A percentile compares a stretch with the other conserved stretches of the same genome.
These are phyloP conservation scores for Spiromastix sp. DNA, from an alignment of 2,329 filamentous ascomycete species.

Conservation along the genomic window DNA sequence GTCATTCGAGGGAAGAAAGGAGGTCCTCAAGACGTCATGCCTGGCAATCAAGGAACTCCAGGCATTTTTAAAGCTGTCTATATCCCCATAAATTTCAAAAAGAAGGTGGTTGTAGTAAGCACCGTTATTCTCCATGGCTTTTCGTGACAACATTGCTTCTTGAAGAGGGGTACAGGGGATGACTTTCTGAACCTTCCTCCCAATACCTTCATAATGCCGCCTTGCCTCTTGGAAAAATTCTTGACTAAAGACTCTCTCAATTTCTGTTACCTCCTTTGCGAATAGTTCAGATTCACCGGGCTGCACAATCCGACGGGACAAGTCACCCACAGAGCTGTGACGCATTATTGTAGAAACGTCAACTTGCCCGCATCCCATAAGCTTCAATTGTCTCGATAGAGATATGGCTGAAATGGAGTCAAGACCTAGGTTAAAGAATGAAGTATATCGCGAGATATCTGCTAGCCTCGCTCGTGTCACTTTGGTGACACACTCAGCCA, in stretches of 20 bases:
- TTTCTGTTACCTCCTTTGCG: background rate
- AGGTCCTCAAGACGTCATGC: constrained; percentile 69
- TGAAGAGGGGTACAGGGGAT: constrained; percentile 80
- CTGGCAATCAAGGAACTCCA: constrained; percentile 56
- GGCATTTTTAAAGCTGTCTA: constrained; percentile 41
- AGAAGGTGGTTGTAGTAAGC: constrained; percentile 66
- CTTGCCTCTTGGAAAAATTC: constrained; percentile 22
- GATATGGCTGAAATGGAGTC: constrained; percentile 76
- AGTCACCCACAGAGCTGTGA: constrained; percentile 53
- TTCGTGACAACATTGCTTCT: constrained; percentile 69
- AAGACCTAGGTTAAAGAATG: constrained; percentile 67
- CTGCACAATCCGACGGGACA: constrained; percentile 24
- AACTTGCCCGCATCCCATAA: constrained; percentile 37
- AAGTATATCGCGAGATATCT: constrained; percentile 53
- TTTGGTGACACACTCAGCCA: constrained; percentile 47
- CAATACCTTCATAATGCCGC: constrained; percentile 21
- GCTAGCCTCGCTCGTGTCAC: constrained; percentile 36
- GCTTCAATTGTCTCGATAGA: constrained; percentile 49
- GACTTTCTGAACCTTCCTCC: constrained; percentile 41
- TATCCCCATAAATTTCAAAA: constrained; percentile 47
- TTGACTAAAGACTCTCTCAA: constrained; percentile 14
- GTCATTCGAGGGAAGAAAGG: constrained; percentile 58
- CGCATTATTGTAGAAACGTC: constrained; percentile 62
- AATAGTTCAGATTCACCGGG: background rate
- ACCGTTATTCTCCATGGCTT: constrained; percentile 29